A percentile compares a stretch with the other conserved stretches of the same genome.
Evolutionary conservation across 768 basidiomycete genomes (phyloP).

Genomic region (Lactarius hengduanensis): DNA sequence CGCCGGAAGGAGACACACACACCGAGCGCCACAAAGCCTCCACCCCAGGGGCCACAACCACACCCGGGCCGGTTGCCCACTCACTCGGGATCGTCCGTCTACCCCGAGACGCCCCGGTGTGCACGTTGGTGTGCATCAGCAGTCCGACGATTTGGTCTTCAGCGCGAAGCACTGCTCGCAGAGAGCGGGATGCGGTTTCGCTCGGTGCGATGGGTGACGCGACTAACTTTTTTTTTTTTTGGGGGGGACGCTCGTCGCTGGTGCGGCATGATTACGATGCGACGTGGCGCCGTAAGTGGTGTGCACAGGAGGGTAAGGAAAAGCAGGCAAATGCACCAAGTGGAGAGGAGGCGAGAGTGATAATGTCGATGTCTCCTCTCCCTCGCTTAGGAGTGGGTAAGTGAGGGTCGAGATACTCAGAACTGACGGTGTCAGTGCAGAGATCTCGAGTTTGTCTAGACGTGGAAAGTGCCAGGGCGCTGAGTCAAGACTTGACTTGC

Average conservation of each 20-base stretch:
- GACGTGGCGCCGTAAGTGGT: slow-evolving; percentile 57
- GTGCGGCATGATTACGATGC: slow-evolving; percentile 70
- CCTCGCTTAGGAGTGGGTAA: slow-evolving; percentile 10
- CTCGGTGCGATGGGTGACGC: slow-evolving; percentile 60
- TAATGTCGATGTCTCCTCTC: slow-evolving; percentile 21
- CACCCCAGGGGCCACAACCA: slow-evolving; percentile 46
- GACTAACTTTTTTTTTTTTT: no score
- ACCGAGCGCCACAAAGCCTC: background rate
- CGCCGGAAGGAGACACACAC: background rate
- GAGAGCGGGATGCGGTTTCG: slow-evolving; percentile 54
- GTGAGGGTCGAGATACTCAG: background rate
- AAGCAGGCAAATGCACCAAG: slow-evolving; percentile 62
- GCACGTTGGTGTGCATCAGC: slow-evolving; percentile 22
- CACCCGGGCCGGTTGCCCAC: slow-evolving; percentile 69
- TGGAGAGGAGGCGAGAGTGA: slow-evolving; percentile 43
- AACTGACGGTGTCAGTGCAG: slow-evolving; percentile 15
- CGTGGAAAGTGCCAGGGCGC: slow-evolving; percentile 11
- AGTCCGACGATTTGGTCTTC: slow-evolving; percentile 54
- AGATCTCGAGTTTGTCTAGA: slow-evolving; percentile 27
- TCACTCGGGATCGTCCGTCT: slow-evolving; percentile 77
- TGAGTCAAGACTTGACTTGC: background rate
- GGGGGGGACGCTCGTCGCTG: slow-evolving; percentile 52
- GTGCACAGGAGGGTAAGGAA: slow-evolving; percentile 57
- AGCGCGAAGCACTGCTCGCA: slow-evolving; percentile 66
- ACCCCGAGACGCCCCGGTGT: slow-evolving; percentile 44